Evolutionary conservation across 2,329 filamentous ascomycete genomes (phyloP), one percentile per base, ranked within the genome.

Genomic region (Diplocarpon rosae): DNA sequence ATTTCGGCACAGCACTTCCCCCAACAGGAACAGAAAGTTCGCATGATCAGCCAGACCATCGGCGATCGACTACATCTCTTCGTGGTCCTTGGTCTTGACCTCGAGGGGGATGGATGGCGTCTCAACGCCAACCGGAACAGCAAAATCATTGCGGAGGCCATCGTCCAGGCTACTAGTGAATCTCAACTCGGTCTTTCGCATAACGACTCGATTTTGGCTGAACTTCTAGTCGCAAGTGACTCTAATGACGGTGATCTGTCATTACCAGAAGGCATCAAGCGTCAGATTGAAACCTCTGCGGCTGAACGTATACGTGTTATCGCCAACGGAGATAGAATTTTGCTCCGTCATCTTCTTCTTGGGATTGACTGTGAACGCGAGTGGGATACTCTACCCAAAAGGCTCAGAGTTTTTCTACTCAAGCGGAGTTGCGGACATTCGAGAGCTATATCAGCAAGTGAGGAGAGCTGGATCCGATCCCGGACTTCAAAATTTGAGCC

Each of bases 381-480:
- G 5, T 42, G 39, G 39, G 39, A 42, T 11, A 33, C 8, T 34
- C 24, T 42, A 13, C 39, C 39, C 15, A 28, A 35, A 15, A 12
- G 27, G n/a, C 12, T 42, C 39, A 42, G 39, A 16, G 8, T 16
- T 1, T 35, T 42, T 11, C 20, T 42, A 15, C 15, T 42, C 13
- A 42, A 42, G 15, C 15, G 39, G 13, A 24, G 30, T 16, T 42
- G 30, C 14, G 39, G 32, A 9, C 39, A 34, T 17, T 34, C 39
- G 1, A 14, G 24, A 5, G 30, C 39, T 5, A 34, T 39, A 7
- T 17, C 28, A 3, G 5, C 37, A 9, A 14, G 12, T n/a, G 16
- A 37, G 43, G 34, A 46, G 41, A 16, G 30, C 38, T 11, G 47
- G 44, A 10, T 53, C 46, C 61, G 66, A 39, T 3, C 56, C 4